Evolutionary conservation across 192 early-diverging fungal genomes (phyloP).

Genomic region (Coemansia sp.): DNA sequence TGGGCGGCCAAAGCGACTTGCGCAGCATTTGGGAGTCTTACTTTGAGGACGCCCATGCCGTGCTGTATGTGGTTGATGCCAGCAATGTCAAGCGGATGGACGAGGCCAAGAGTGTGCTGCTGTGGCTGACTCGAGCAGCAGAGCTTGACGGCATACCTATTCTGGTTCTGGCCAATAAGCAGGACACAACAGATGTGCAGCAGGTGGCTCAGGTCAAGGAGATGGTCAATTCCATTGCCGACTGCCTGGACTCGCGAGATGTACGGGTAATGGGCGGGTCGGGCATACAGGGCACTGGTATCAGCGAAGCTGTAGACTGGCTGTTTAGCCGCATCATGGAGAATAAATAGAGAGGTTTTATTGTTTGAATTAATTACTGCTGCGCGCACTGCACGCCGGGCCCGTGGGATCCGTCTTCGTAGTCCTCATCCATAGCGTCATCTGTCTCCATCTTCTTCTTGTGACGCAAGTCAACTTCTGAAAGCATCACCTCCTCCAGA

Average conservation of each 20-base stretch:
- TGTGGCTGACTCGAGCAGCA: conserved; percentile 63
- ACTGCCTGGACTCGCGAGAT: conserved; percentile 78
- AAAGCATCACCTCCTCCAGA: conserved; percentile 84
- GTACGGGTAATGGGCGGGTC: conserved; percentile 69
- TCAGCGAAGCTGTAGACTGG: conserved; percentile 90
- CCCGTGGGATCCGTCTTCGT: conserved; percentile 67
- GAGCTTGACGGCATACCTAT: conserved; percentile 81
- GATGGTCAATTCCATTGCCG: conserved; percentile 84
- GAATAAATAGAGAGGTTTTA: background rate
- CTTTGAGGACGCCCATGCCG: conserved; percentile 88
- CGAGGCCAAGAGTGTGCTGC: conserved; percentile 26
- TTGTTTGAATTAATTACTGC: conserved; percentile 66
- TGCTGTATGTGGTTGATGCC: conserved; percentile 93
- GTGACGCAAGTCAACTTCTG: conserved; percentile 70
- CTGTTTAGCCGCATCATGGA: conserved; percentile 49
- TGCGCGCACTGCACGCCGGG: conserved; percentile 94
- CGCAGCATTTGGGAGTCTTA: conserved; percentile 92
- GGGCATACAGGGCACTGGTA: conserved; percentile 63
- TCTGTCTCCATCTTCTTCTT: conserved; percentile 54
- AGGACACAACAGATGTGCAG: conserved; percentile 72
- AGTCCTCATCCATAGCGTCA: conserved; percentile 58
- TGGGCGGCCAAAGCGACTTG: conserved; percentile 88
- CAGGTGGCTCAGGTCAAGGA: conserved; percentile 84
- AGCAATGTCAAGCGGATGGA: conserved; percentile 69
- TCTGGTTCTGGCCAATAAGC: conserved; percentile 93